Evolutionary conservation across 371 early-diverging fungal species (phyloP), one percentile per base, ranked within the genome.

Genomic region (Mortierella sp.): DNA sequence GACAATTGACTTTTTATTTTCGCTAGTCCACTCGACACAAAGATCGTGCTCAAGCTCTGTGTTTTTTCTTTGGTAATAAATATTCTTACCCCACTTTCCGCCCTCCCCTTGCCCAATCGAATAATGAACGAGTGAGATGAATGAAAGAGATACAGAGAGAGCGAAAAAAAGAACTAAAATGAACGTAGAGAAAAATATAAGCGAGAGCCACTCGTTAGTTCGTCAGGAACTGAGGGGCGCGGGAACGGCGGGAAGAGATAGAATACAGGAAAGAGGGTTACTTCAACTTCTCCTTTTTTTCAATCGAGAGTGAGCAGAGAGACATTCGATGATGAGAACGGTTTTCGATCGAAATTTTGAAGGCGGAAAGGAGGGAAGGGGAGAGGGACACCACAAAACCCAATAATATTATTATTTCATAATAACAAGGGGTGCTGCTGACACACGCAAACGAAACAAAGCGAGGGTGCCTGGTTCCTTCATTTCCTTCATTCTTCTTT

Each of bases 1-100:
- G 34, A 34, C 63, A 68, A 68, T 68, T 68, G 42, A 68, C 68
- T 38, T 68, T 60, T 60, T 26, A 31, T 60, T 60, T 38, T 38
- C 42, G 42, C 5, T 5, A 3, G 42, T 38, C 5, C 42, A 31
- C 14, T 8, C 38, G 24, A 24, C 19, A 5, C 7, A 19, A 68
- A 24, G 68, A 38, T 68, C 68, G 68, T 68, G 42, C 68, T 68
- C 28, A 28, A 21, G 16, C 54, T 58, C 26, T 58, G 34, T 19
- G 65, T 21, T 38, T 68, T 2, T 11, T 34, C 19, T 21, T 42
- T 21, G 24, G 44, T 68, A 68, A 42, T 68, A 68, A 21, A 42
- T 42, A 19, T 63, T 63, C 8, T 38, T 19, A 9, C 68, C 7
- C 24, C 44, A 42, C 68, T 42, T 68, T 68, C 68, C 68, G 42